Evolutionary conservation across 192 early-diverging fungal genomes (phyloP).

Genomic region (Coemansia sp.): DNA sequence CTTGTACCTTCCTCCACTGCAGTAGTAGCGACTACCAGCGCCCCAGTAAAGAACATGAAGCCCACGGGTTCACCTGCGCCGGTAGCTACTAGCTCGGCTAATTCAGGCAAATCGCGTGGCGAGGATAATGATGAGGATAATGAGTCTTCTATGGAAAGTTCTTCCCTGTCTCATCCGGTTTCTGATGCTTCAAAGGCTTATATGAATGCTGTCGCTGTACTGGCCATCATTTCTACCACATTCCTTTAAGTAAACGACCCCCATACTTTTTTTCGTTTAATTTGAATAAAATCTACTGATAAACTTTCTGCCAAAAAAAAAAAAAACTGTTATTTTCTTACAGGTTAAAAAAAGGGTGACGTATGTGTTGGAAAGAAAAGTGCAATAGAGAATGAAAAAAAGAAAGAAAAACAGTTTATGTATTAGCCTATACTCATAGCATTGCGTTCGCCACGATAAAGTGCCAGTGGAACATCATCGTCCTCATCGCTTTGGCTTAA

Average conservation of each 20-base stretch:
- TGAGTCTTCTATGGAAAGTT: too few relatives aligned
- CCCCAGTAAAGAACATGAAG: background rate
- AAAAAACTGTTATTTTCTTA: too few relatives aligned
- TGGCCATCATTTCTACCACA: too few relatives aligned
- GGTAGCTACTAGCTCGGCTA: background rate
- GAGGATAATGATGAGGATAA: constrained; percentile 24
- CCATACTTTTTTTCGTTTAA: too few relatives aligned
- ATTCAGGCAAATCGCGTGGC: constrained; percentile 8
- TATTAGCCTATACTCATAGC: constrained; percentile 42
- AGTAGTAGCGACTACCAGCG: background rate
- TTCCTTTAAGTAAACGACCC: too few relatives aligned
- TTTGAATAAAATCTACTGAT: too few relatives aligned
- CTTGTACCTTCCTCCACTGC: constrained; percentile 13
- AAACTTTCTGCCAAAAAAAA: too few relatives aligned
- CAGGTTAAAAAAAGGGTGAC: too few relatives aligned
- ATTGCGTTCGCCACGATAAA: constrained; percentile 56
- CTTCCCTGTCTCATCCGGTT: too few relatives aligned
- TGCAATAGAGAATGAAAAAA: background rate
- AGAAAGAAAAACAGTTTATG: too few relatives aligned
- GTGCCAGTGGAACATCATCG: constrained; percentile 63
- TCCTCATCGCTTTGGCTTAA: constrained; percentile 54
- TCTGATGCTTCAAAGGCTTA: too few relatives aligned
- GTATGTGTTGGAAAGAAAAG: constrained; percentile 29
- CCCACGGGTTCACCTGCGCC: constrained; percentile 4
- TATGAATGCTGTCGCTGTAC: too few relatives aligned